Conservation (phyloP, 305 asterid species). For the Fraxinus ornus region DNA sequence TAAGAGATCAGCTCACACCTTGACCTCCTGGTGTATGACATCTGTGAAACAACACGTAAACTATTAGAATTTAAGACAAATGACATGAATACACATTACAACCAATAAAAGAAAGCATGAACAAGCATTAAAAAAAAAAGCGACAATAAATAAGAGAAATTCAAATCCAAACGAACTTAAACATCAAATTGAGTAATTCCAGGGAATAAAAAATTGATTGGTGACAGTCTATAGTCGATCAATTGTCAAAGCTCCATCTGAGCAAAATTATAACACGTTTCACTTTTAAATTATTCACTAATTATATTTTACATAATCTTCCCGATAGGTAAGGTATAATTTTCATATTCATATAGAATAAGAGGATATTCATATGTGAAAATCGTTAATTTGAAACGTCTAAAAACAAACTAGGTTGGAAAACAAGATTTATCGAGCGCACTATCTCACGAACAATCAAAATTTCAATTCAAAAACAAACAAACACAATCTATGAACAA, state of each 20-base stretch:
- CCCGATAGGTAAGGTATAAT: too few species aligned
- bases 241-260: not conserved
- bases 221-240: not conserved
- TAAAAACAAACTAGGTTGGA: too few species aligned
- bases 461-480: not conserved
- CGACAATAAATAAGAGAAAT: too few species aligned
- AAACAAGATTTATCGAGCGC: not conserved
- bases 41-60: slow-evolving; percentile 37
- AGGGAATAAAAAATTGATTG: not conserved
- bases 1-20: slow-evolving; percentile 42
- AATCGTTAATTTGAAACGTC: too few species aligned
- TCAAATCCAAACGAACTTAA: not conserved
- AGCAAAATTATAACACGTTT: not conserved
- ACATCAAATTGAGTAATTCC: not conserved
- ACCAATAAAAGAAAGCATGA: too few species aligned
- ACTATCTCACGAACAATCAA: not conserved
- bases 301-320: not conserved
- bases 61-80: not conserved
- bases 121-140: too few species aligned
- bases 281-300: not conserved
- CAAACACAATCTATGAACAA: not conserved
- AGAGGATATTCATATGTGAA: too few species aligned
- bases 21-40: slow-evolving; percentile 70
- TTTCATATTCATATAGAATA: too few species aligned
- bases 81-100: too few species aligned